These are phyloP conservation scores for Asterochloris erici DNA, from an alignment of 139 green algal genomes.

Conservation along the genomic window DNA sequence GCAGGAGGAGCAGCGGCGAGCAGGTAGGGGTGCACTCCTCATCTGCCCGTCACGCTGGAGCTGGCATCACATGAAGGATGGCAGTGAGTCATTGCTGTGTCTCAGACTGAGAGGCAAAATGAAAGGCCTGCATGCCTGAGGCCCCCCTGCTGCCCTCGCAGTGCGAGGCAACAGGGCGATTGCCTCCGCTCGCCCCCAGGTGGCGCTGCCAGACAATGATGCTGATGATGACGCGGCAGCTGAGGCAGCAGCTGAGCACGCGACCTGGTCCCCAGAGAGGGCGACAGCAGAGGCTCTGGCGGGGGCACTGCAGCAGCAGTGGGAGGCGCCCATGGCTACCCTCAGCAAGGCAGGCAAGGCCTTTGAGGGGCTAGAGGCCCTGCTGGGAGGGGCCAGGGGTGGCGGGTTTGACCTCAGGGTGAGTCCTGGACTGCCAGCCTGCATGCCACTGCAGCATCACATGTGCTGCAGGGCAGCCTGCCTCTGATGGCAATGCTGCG, in stretches of 20 bases:
- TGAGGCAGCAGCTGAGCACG: constrained; percentile 28
- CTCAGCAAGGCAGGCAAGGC: constrained; percentile 62
- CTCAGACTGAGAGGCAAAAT: too few species aligned
- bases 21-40: constrained; percentile 6
- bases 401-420: constrained; percentile 64
- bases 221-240: constrained; percentile 27
- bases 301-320: constrained; percentile 38
- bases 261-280: constrained; percentile 42
- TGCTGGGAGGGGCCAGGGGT: constrained; percentile 60
- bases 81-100: too few species aligned
- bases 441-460: background rate
- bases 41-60: too few species aligned
- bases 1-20: constrained; percentile 44
- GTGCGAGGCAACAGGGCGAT: background rate
- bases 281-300: constrained; percentile 55
- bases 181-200: background rate
- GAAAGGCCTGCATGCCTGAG: background rate
- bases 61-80: too few species aligned
- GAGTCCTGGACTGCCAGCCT: background rate
- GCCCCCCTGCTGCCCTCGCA: constrained; percentile 1
- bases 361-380: constrained; percentile 79
- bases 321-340: constrained; percentile 59
- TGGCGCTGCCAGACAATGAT: background rate
- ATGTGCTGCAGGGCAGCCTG: too few species aligned
- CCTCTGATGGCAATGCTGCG: too few species aligned